A percentile compares a stretch with the other conserved stretches of the same genome.
These are phyloP conservation scores for Talinum fruticosum DNA, from an alignment of 148 eudicot species.

Conservation along the genomic window DNA sequence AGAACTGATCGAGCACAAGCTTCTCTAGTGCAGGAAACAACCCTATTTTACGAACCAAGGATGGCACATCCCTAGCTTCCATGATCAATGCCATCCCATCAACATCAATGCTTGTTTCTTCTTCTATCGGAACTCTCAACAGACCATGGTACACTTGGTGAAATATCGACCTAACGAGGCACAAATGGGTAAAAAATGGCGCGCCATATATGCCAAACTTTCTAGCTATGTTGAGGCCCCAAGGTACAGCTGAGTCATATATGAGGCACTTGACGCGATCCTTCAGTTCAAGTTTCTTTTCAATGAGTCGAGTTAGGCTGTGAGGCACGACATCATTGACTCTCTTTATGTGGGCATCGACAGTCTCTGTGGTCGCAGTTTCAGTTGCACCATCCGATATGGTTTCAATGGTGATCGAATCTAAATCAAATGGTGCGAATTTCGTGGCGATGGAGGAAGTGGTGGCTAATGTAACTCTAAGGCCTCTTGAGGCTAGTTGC, in stretches of 20 bases:
- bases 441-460: conserved; percentile 10
- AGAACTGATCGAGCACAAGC: conserved; percentile 27
- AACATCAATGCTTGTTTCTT: neutral
- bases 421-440: neutral
- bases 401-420: conserved; percentile 21
- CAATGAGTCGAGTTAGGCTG: conserved; percentile 20
- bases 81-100: neutral
- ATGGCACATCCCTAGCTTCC: conserved; percentile 23
- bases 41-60: conserved; percentile 24
- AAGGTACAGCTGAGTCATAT: conserved; percentile 47
- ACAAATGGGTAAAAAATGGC: conserved; percentile 49
- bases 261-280: conserved; percentile 23
- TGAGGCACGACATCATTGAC: conserved; percentile 21
- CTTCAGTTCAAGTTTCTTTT: conserved; percentile 6
- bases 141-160: conserved; percentile 31
- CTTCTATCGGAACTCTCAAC: conserved; percentile 18
- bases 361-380: conserved; percentile 2
- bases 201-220: conserved; percentile 31
- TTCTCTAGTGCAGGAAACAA: conserved; percentile 21
- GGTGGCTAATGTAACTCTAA: conserved; percentile 33
- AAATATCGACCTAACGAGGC: conserved; percentile 33
- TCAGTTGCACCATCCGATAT: conserved; percentile 25
- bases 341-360: conserved; percentile 1
- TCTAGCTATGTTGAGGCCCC: conserved; percentile 42
- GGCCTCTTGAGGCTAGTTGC: conserved; percentile 42